Evolutionary conservation across 345 rosid genomes (phyloP).

Genomic region (Brassica rapa): DNA sequence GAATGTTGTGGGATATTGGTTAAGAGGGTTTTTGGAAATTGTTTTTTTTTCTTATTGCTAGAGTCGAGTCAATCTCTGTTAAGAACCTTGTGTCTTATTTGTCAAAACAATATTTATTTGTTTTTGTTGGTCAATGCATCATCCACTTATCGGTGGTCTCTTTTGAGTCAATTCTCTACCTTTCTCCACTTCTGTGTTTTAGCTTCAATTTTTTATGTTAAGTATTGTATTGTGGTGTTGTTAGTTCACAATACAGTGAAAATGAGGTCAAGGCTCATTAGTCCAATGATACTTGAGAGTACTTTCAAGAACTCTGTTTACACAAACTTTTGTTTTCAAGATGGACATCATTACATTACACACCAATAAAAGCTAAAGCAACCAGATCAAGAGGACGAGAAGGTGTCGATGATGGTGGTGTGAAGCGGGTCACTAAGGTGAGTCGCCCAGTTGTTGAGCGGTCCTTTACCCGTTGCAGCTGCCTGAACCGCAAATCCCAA

Average conservation of each 20-base stretch:
- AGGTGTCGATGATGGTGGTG: conserved; percentile 89
- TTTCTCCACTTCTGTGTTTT: not conserved
- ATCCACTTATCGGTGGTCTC: conserved; percentile 35
- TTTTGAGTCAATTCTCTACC: conserved; percentile 8
- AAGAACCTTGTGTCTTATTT: conserved; percentile 1
- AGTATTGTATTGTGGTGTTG: not conserved
- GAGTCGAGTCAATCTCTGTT: conserved; percentile 24
- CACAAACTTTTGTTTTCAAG: conserved; percentile 4
- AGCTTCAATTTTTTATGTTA: not conserved
- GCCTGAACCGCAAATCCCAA: conserved; percentile 96
- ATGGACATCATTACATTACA: conserved; percentile 12
- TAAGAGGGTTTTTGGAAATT: conserved; percentile 19
- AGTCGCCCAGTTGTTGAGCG: conserved; percentile 98
- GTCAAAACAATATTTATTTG: not conserved
- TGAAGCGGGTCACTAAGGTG: conserved; percentile 97
- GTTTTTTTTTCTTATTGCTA: not conserved
- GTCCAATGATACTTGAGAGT: not conserved
- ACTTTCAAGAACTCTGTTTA: not conserved
- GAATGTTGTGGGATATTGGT: conserved; percentile 30
- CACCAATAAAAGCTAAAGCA: not conserved
- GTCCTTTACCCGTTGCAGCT: conserved; percentile 78
- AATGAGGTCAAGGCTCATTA: not conserved
- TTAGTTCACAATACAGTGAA: not conserved
- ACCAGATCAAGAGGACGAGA: conserved; percentile 38
- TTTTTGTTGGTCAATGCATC: conserved; percentile 10